Percentiles rank a stretch among this genome's conserved stretches.
Evolutionary conservation across 805 yeast species (phyloP).

Genomic region (Ogataea naganishii): DNA sequence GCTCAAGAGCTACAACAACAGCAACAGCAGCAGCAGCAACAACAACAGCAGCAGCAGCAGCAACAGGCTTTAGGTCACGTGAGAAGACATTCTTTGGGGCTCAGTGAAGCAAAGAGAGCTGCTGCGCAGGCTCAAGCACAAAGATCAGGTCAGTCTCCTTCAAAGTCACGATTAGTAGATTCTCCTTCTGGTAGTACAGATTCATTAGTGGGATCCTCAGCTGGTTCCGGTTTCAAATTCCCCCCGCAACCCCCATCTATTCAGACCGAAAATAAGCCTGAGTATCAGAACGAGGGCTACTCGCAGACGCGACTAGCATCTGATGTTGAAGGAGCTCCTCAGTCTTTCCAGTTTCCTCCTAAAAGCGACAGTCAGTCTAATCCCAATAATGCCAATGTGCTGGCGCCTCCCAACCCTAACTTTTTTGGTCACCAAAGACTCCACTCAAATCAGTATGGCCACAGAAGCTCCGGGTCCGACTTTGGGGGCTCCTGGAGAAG

Average conservation of each 20-base stretch:
- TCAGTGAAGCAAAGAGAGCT: conserved; percentile 89
- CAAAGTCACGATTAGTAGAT: conserved; percentile 14
- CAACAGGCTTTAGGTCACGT: conserved; percentile 56
- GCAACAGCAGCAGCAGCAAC: neutral
- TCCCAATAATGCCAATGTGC: conserved; percentile 8
- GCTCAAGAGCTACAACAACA: too few species aligned
- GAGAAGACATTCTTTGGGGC: conserved; percentile 87
- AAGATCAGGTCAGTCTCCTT: conserved; percentile 32
- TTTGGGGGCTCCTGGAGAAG: conserved; percentile 61
- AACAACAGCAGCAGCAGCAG: conserved; percentile 12
- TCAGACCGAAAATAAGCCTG: conserved; percentile 15
- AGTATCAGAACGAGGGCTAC: too few species aligned
- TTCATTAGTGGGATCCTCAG: conserved; percentile 4
- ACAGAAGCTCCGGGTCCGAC: conserved; percentile 31
- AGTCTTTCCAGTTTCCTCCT: conserved; percentile 61
- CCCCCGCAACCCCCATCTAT: conserved; percentile 36
- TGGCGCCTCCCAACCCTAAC: conserved; percentile 48
- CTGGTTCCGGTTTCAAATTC: conserved; percentile 49
- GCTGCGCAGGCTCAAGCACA: conserved; percentile 90
- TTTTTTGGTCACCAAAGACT: conserved; percentile 36
- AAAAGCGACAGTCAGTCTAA: conserved; percentile 15
- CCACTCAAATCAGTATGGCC: conserved; percentile 30
- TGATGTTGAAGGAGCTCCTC: conserved; percentile 30
- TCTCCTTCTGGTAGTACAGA: conserved; percentile 6
- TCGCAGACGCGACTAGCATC: conserved; percentile 23